Evolutionary conservation across 2,329 filamentous ascomycete genomes (phyloP).

Genomic region (Monilinia polystroma): DNA sequence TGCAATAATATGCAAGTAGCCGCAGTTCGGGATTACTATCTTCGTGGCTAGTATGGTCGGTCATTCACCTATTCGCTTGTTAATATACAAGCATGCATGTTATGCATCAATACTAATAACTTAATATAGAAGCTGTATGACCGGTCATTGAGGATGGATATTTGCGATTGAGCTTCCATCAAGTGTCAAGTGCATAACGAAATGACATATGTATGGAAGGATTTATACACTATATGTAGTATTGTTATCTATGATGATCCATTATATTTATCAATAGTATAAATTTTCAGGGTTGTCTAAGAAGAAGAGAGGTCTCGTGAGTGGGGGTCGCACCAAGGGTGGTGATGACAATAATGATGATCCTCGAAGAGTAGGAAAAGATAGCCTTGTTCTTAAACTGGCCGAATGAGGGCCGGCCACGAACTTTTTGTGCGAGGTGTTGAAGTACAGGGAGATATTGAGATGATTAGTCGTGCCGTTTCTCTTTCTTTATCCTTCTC

Average conservation of each 20-base stretch:
- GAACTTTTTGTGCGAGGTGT: constrained; percentile 4
- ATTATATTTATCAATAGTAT: background rate
- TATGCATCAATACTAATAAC: too few relatives aligned
- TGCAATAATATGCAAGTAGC: background rate
- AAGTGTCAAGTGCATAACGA: background rate
- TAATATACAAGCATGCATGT: background rate
- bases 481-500: background rate
- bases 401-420: constrained; percentile 3
- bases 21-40: constrained; percentile 11
- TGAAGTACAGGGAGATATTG: background rate
- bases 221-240: constrained; percentile 6
- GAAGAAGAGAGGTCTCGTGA: background rate
- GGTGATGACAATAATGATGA: background rate
- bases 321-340: background rate
- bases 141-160: background rate
- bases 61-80: constrained; percentile 9
- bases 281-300: background rate
- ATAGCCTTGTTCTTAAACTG: background rate
- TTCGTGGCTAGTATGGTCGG: background rate
- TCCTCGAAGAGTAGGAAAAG: background rate
- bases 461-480: too few relatives aligned
- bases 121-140: background rate
- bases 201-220: constrained; percentile 12
- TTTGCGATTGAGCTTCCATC: background rate
- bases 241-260: background rate